Evolutionary conservation across 2,329 filamentous ascomycete genomes (phyloP).

Genomic region (Xylariaceae sp.): DNA sequence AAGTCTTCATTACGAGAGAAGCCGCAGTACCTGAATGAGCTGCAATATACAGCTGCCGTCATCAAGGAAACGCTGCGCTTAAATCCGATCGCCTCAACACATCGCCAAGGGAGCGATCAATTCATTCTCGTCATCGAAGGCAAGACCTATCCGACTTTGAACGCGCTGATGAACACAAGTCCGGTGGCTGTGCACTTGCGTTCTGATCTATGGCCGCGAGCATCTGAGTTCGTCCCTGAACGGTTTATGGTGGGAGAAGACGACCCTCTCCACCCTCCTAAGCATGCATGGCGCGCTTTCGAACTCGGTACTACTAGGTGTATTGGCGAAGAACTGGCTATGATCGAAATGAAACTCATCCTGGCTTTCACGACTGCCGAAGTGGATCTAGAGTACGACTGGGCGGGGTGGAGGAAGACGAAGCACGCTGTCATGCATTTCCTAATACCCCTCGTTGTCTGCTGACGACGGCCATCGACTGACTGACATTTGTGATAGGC

Average conservation of each 20-base stretch:
- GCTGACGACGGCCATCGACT: not conserved
- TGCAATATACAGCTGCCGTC: slow-evolving; percentile 50
- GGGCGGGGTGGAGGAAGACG: slow-evolving; percentile 7
- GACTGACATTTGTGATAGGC: not conserved
- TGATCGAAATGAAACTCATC: slow-evolving; percentile 24
- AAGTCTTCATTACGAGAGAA: slow-evolving; percentile 33
- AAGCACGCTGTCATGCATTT: slow-evolving; percentile 5
- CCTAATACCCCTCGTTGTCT: not conserved
- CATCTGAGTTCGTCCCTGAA: slow-evolving; percentile 35
- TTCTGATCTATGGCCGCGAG: slow-evolving; percentile 31
- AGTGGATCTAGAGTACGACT: slow-evolving; percentile 20
- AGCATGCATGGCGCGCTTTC: slow-evolving; percentile 30
- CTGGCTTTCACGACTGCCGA: slow-evolving; percentile 20
- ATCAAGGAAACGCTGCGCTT: slow-evolving; percentile 49
- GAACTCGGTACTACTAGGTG: slow-evolving; percentile 29
- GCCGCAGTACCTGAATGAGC: slow-evolving; percentile 43
- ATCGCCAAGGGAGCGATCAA: not conserved
- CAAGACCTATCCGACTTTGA: slow-evolving; percentile 1
- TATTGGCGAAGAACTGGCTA: slow-evolving; percentile 29
- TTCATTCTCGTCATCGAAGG: slow-evolving; percentile 2
- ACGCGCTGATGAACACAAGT: slow-evolving; percentile 2
- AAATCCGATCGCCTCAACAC: not conserved
- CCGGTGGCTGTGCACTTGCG: not conserved
- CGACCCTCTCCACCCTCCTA: slow-evolving; percentile 20
- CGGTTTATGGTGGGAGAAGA: slow-evolving; percentile 29